These are phyloP conservation scores for Lentinula sp. DNA, from an alignment of 768 basidiomycete genomes.

Conservation along the genomic window DNA sequence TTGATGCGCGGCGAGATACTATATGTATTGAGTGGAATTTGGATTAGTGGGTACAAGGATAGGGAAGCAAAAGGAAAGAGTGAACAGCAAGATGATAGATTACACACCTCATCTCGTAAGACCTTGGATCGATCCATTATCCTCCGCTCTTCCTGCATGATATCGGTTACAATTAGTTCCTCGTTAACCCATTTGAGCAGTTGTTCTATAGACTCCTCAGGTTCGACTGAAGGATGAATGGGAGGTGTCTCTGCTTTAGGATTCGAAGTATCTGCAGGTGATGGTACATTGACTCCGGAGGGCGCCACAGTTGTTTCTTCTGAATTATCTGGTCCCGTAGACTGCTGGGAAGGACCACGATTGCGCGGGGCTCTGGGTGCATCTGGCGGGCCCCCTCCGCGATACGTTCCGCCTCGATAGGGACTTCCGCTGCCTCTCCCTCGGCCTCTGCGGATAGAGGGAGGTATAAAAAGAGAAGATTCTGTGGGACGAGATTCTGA, in stretches of 20 bases:
- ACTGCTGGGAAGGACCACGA: not conserved
- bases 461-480: not conserved
- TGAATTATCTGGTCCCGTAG: not conserved
- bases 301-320: not conserved
- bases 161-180: not conserved
- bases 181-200: not conserved
- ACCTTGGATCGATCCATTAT: not conserved
- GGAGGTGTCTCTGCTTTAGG: not conserved
- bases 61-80: slow-evolving; percentile 11
- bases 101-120: not conserved
- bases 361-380: slow-evolving; percentile 1
- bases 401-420: not conserved
- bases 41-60: not conserved
- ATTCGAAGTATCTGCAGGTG: not conserved
- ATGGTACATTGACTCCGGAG: not conserved
- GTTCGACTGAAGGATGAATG: not conserved
- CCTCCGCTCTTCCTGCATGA: not conserved
- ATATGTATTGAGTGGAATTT: slow-evolving; percentile 17
- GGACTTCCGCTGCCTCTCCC: not conserved
- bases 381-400: not conserved
- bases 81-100: not conserved
- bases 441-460: not conserved
- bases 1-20: slow-evolving; percentile 12
- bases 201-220: not conserved
- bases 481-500: not conserved